These are phyloP conservation scores for Saturnispora kantuleensis DNA, from an alignment of 805 yeast genomes.

Conservation along the genomic window DNA sequence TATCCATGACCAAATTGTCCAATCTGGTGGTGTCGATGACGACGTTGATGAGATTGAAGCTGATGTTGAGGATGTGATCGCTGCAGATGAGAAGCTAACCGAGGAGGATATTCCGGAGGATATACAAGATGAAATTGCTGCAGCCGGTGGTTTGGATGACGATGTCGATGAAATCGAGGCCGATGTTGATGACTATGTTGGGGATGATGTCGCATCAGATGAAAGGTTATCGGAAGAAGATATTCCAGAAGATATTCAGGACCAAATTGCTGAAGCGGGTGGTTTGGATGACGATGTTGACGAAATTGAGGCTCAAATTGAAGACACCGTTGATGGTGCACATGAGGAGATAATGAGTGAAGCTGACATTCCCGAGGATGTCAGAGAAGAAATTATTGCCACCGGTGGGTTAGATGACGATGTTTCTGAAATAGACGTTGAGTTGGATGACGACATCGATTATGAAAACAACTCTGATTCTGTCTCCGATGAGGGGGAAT, in stretches of 20 bases:
- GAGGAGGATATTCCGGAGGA: constrained; percentile 8
- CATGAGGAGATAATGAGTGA: background rate
- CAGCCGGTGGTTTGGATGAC: constrained; percentile 2
- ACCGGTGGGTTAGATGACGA: constrained; percentile 3
- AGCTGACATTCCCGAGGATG: constrained; percentile 8
- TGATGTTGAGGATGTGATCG: background rate
- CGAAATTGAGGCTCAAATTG: background rate
- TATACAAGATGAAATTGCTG: background rate
- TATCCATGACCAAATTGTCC: background rate
- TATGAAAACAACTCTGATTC: constrained; percentile 1
- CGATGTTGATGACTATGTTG: background rate
- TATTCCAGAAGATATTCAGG: constrained; percentile 5
- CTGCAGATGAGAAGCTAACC: background rate
- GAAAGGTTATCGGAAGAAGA: constrained; percentile 3
- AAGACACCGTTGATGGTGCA: background rate
- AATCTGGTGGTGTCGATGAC: constrained; percentile 2
- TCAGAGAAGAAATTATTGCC: background rate
- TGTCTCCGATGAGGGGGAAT: constrained; percentile 2
- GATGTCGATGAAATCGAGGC: constrained; percentile 2
- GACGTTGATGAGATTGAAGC: constrained; percentile 2
- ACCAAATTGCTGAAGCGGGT: background rate
- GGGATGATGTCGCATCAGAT: constrained; percentile 7
- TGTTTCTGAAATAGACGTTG: constrained; percentile 1
- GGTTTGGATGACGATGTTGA: constrained; percentile 4
- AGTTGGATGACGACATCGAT: constrained; percentile 1